Conservation (phyloP, 768 basidiomycete genomes). For the Kwoniella newhampshirensis region DNA sequence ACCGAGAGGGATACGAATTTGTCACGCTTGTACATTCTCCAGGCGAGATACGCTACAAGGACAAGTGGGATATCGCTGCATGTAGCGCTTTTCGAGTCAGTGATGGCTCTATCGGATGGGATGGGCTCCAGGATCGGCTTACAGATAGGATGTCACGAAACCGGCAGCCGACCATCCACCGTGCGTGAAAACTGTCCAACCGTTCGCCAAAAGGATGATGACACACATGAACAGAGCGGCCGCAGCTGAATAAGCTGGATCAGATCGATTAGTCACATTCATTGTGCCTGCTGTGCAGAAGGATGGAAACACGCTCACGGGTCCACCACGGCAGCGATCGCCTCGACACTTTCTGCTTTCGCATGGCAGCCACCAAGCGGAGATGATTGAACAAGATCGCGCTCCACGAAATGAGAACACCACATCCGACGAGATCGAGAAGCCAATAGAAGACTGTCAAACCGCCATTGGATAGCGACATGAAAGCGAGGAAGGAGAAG, state of each 20-base stretch:
- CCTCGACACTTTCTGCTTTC: conserved; percentile 5
- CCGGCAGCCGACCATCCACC: conserved; percentile 12
- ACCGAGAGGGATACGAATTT: conserved; percentile 5
- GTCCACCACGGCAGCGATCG: conserved; percentile 16
- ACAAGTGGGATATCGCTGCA: conserved; percentile 17
- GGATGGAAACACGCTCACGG: conserved; percentile 9
- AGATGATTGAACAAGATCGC: conserved; percentile 16
- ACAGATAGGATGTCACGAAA: conserved; percentile 17
- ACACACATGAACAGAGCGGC: conserved; percentile 5
- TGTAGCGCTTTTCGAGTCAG: neutral
- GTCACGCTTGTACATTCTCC: conserved; percentile 12
- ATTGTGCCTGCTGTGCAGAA: neutral
- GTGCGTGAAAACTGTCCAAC: conserved; percentile 12
- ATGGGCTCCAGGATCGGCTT: neutral
- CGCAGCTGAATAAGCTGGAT: conserved; percentile 8
- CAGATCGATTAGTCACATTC: neutral
- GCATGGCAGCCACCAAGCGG: conserved; percentile 7
- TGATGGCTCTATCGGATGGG: neutral
- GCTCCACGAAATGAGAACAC: conserved; percentile 69
- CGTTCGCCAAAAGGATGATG: conserved; percentile 15
- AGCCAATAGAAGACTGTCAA: conserved; percentile 67
- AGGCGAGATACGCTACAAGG: neutral
- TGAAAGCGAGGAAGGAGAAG: conserved; percentile 66
- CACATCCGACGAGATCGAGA: conserved; percentile 61
- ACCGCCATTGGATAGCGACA: conserved; percentile 67